Percentiles rank a stretch among this genome's conserved stretches.
These are phyloP conservation scores for Elsinoe arachidis DNA, from an alignment of 2,329 filamentous ascomycete species.

Conservation along the genomic window DNA sequence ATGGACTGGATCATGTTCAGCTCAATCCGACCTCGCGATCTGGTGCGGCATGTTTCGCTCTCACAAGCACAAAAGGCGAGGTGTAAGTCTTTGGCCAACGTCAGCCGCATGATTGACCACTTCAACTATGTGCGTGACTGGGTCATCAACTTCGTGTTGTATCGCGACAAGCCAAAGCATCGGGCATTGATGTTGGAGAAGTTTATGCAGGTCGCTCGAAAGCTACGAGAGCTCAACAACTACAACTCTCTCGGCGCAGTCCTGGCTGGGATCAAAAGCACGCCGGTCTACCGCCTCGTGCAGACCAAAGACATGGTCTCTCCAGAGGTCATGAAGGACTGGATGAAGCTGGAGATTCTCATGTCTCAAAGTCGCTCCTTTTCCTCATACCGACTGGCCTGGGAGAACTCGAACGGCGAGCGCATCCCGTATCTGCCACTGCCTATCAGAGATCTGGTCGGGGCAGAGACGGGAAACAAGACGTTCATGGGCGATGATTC, in stretches of 20 bases:
- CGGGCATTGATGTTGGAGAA: slow-evolving; percentile 85
- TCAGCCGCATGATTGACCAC: slow-evolving; percentile 89
- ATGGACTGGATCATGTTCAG: slow-evolving; percentile 99
- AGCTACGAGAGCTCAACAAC: slow-evolving; percentile 85
- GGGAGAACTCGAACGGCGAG: slow-evolving; percentile 87
- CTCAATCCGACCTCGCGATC: slow-evolving; percentile 83
- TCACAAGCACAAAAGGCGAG: slow-evolving; percentile 44
- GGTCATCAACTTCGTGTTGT: slow-evolving; percentile 51
- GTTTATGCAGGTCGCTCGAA: slow-evolving; percentile 81
- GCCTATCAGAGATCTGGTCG: slow-evolving; percentile 80
- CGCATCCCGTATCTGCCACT: slow-evolving; percentile 90
- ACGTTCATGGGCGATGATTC: slow-evolving; percentile 63
- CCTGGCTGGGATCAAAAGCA: slow-evolving; percentile 83
- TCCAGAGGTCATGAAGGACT: slow-evolving; percentile 65
- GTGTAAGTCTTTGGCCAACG: slow-evolving; percentile 65
- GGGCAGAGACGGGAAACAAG: slow-evolving; percentile 82
- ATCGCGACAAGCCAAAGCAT: slow-evolving; percentile 94
- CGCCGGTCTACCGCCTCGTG: slow-evolving; percentile 71
- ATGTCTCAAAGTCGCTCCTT: slow-evolving; percentile 92
- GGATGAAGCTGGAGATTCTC: slow-evolving; percentile 77
- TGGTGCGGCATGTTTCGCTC: slow-evolving; percentile 83
- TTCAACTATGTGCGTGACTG: slow-evolving; percentile 52
- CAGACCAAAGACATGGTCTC: slow-evolving; percentile 73
- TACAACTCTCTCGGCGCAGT: slow-evolving; percentile 95
- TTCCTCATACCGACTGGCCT: slow-evolving; percentile 90